A percentile compares a stretch with the other conserved stretches of the same genome.
phyloP scores from a whole-genome alignment of 768 basidiomycete genomes.

The Boletus sp. region DNA sequence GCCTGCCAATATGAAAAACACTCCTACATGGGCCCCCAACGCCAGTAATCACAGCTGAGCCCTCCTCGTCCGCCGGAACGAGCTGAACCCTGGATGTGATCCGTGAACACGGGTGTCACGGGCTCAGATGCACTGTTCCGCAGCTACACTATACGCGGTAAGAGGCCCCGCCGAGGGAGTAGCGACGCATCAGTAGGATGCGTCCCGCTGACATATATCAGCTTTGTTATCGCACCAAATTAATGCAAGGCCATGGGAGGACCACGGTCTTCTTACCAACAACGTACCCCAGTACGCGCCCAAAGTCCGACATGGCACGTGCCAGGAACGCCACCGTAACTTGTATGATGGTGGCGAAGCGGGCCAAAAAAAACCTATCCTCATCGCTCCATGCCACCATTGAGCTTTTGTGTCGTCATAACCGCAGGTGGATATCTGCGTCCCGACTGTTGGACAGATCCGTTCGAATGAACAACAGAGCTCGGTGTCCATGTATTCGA shows the following conservation, averaged over 20 bases:
- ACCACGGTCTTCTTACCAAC: constrained; percentile 4
- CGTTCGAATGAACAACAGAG: background rate
- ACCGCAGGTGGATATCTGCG: background rate
- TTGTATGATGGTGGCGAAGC: background rate
- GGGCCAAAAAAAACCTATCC: constrained; percentile 2
- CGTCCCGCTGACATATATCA: background rate
- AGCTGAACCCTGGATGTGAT: constrained; percentile 11
- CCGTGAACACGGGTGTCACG: constrained; percentile 11
- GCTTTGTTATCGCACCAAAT: background rate
- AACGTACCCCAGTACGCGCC: background rate
- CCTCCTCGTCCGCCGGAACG: background rate
- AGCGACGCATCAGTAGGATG: background rate
- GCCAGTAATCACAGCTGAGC: background rate
- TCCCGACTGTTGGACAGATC: constrained; percentile 1
- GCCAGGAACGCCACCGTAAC: constrained; percentile 1
- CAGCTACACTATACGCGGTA: background rate
- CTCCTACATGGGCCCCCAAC: background rate
- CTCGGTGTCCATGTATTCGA: background rate
- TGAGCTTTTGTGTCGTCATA: background rate
- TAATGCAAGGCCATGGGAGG: background rate
- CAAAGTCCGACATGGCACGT: background rate
- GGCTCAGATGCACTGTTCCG: background rate
- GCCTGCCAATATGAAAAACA: background rate
- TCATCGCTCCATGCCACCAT: constrained; percentile 1
- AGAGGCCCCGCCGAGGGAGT: background rate